Percentiles rank a stretch among this genome's conserved stretches.
phyloP scores from a whole-genome alignment of 1,139 yeast species.

The Kurtzmaniella quercitrusa region DNA sequence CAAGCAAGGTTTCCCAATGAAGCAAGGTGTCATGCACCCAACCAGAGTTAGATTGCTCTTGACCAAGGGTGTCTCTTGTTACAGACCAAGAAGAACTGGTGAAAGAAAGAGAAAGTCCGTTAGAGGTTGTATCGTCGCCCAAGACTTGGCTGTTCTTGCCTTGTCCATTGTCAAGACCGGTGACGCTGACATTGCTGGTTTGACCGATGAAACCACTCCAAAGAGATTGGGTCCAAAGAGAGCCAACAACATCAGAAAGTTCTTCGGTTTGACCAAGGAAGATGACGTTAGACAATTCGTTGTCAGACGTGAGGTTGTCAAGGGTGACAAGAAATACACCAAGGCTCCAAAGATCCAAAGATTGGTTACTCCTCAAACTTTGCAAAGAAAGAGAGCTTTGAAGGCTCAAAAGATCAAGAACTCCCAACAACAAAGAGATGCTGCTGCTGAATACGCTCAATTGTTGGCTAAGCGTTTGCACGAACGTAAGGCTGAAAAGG shows the following conservation, averaged over 20 bases:
- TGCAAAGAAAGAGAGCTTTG: slow-evolving; percentile 99
- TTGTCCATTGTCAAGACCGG: slow-evolving; percentile 96
- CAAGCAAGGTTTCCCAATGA: slow-evolving; percentile 99
- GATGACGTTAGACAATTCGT: slow-evolving; percentile 94
- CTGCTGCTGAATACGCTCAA: slow-evolving; percentile 99
- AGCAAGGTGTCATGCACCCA: slow-evolving; percentile 99
- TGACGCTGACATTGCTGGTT: slow-evolving; percentile 91
- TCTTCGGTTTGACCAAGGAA: slow-evolving; percentile 97
- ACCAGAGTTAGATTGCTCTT: slow-evolving; percentile 97
- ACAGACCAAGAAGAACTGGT: slow-evolving; percentile 99
- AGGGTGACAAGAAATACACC: slow-evolving; percentile 98
- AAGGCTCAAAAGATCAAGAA: slow-evolving; percentile 90
- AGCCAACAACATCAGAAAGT: slow-evolving; percentile 99
- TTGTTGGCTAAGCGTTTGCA: slow-evolving; percentile 97
- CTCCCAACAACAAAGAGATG: slow-evolving; percentile 99
- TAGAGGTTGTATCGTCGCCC: slow-evolving; percentile 98
- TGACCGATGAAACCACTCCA: slow-evolving; percentile 92
- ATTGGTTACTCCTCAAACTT: slow-evolving; percentile 97
- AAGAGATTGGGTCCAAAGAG: slow-evolving; percentile 99
- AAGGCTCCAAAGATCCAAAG: slow-evolving; percentile 99
- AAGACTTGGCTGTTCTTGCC: slow-evolving; percentile 94
- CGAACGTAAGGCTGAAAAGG: slow-evolving; percentile 97
- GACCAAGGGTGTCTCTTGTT: slow-evolving; percentile 94
- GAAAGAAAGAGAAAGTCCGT: slow-evolving; percentile 99
- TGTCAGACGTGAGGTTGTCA: slow-evolving; percentile 96